Evolutionary conservation across 108 stramenopile species (phyloP), one percentile per base, ranked within the genome.

Genomic region (Skeletonema grethae): DNA sequence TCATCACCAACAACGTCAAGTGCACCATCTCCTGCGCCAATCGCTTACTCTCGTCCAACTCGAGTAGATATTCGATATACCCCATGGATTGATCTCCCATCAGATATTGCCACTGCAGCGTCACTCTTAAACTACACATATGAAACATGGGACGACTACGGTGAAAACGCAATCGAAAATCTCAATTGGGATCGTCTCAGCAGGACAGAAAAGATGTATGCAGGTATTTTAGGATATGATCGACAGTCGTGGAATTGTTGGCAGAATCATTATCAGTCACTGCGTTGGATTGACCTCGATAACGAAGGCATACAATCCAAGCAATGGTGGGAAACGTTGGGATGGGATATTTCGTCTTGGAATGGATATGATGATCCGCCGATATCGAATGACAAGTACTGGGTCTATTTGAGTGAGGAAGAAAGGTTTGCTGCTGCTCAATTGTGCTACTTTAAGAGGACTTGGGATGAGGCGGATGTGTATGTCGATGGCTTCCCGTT

Each of bases 201-300:
- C 18, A 24, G 30, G 6, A 12, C 35, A 10, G 43, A 79, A 18
- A 46, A 41, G 57, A 30, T 22, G 45, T 60, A 31, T 24, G 58
- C 73, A 2, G 29, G 13, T 1, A 61, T 41, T 29, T 35, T 79
- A 13, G 69, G 69, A 1, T 70, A 60, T 25, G 22, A 53, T 8
- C 39, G 36, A 16, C 4, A 39, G 6, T 70, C 69, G 13, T 70
- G 69, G 69, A 39, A 70, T 34, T 70, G 69, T 35, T 70, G 69
- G 69, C 18, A 45, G 36, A 70, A 70, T 53, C 69, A 70, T 15
- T 70, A 22, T 36, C 57, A 70, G 18, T 60, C 69, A 15, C 59
- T 70, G 25, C 59, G 57, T 11, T 70, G 69, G 69, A 45, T 34
- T 22, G 57, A 70, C 8, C 38, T 70, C 13, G 30, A 70, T 24